Evolutionary conservation across 2,329 filamentous ascomycete species (phyloP).

Genomic region (Botryotinia convoluta): DNA sequence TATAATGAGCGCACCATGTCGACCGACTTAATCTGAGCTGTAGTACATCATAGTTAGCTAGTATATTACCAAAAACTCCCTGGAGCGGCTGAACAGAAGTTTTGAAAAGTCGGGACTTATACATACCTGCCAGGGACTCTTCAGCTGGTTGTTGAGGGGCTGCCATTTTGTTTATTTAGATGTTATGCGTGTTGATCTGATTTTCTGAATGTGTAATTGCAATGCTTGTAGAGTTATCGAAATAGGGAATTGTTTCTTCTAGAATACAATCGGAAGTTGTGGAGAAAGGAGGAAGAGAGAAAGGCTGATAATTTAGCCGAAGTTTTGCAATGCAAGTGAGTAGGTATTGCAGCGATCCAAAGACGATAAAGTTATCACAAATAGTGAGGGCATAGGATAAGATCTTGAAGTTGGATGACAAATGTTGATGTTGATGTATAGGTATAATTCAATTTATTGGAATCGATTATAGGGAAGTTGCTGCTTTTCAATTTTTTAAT

Average conservation of each 20-base stretch:
- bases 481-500: no score
- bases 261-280: conserved; percentile 12
- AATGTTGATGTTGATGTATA: neutral
- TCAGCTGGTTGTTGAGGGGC: conserved; percentile 29
- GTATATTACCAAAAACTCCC: neutral
- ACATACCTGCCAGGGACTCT: conserved; percentile 20
- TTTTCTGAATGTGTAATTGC: neutral
- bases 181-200: neutral
- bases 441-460: neutral
- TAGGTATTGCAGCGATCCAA: neutral
- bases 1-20: conserved; percentile 76
- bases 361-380: neutral
- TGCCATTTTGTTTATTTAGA: neutral
- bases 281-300: conserved; percentile 22
- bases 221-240: conserved; percentile 1
- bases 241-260: conserved; percentile 6
- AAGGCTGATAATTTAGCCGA: conserved; percentile 20
- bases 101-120: neutral
- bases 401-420: neutral
- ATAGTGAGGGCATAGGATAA: neutral
- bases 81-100: neutral
- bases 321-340: conserved; percentile 3
- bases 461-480: neutral
- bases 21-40: conserved; percentile 95
- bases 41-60: conserved; percentile 23